Base-by-base conservation (phyloP, 768 basidiomycete genomes). In the Tricholomella constricta region DNA sequence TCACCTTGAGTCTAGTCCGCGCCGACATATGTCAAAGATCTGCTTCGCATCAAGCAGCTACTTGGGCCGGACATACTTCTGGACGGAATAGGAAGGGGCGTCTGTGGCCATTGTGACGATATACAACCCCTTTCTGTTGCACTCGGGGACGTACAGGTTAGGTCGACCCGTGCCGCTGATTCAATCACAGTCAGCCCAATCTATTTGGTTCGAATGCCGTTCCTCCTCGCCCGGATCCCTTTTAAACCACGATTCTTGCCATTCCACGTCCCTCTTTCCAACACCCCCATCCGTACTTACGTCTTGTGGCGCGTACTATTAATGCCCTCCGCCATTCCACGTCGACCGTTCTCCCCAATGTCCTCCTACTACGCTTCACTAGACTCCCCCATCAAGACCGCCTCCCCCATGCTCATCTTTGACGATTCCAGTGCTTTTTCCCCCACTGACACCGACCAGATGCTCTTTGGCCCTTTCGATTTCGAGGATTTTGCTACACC, bases 381-480 rank as follows among this genome's bases (percentile, higher is more conserved):
- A 26, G 64, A 66, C 62, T 51, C 63, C 20, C 50, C 66, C 36
- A 54, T 65, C 55, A 66, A 69, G 58, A 62, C 64, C 48, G 38
- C 65, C 23, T 52, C 65, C n/a, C 61, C 69, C 47, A 60, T 69
- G 46, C 65, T 75, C 60, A 66, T 54, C 64, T 72, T 72, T 63
- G 71, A 77, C 62, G 69, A 74, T 53, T 49, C 61, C 45, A 29
- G 48, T 25, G 61, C 62, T 54, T 74, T 72, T 62, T 60, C 68
- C 45, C 27, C 65, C 40, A 57, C 68, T n/a, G 79, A 82, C 61
- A 58, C 65, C 20, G 80, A 83, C 64, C 76, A 79, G 53, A 72
- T 83, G 71, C 76, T 84, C 66, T 84, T 86, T 62, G 81, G 79
- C 38, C 76, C 77, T 58, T 70, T 82, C 65, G 83, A 86, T 61